phyloP scores from a whole-genome alignment of 2,329 filamentous ascomycete genomes.

The Colletotrichum lentis region DNA sequence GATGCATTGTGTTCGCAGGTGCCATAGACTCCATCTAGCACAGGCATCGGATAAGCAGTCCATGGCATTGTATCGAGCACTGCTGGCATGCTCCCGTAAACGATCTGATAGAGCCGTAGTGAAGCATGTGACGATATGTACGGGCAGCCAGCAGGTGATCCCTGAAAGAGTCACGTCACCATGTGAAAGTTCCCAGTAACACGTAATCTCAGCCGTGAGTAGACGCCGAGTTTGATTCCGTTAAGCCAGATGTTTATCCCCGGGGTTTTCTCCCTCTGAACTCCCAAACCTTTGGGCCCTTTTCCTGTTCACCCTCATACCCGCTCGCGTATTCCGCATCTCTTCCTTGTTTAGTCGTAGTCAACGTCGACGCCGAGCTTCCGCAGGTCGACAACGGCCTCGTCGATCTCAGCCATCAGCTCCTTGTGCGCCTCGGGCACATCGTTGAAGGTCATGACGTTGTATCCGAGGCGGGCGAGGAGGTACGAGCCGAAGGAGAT shows the following conservation, averaged over 20 bases:
- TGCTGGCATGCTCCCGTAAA: no score
- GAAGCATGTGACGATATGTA: no score
- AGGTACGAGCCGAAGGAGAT: constrained; percentile 92
- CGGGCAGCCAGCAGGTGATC: not conserved
- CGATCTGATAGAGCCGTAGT: not conserved
- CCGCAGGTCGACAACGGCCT: constrained; percentile 77
- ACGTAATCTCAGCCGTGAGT: not conserved
- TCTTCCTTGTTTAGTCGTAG: constrained; percentile 50
- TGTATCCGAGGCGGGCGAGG: constrained; percentile 88
- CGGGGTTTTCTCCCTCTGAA: not conserved
- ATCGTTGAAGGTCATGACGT: constrained; percentile 96
- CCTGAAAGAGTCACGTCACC: not conserved
- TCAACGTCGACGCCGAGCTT: constrained; percentile 81
- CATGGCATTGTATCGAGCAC: no score
- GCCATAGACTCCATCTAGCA: no score
- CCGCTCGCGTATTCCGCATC: not conserved
- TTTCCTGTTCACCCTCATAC: not conserved
- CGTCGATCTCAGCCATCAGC: constrained; percentile 83
- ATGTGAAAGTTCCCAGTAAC: not conserved
- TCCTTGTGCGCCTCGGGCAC: constrained; percentile 90
- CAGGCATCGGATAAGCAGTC: no score
- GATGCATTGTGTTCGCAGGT: no score
- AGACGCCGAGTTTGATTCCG: constrained; percentile 7
- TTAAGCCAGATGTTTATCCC: not conserved
- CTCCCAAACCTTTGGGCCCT: not conserved